Percentiles rank a stretch among this genome's conserved stretches.
These are phyloP conservation scores for Petunia secreta DNA, from an alignment of 257 asterid genomes.

Conservation along the genomic window DNA sequence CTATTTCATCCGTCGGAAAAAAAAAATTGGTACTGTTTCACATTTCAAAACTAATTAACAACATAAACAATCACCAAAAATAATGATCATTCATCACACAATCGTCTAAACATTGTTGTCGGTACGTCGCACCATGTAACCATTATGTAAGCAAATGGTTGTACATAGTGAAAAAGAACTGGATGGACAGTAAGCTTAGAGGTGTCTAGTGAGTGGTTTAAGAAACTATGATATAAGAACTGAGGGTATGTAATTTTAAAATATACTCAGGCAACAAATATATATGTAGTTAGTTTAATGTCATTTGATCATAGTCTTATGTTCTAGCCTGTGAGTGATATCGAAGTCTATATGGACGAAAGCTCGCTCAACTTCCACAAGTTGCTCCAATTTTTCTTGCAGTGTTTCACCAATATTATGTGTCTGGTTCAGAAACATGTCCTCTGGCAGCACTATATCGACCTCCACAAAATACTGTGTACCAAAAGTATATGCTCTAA, in stretches of 20 bases:
- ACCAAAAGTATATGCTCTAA: conserved; percentile 88
- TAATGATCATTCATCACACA: too few relatives aligned
- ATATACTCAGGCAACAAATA: neutral
- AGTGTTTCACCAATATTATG: conserved; percentile 86
- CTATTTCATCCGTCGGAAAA: too few relatives aligned
- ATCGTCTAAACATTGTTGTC: too few relatives aligned
- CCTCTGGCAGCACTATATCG: conserved; percentile 79
- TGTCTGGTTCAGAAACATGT: conserved; percentile 72
- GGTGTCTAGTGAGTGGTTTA: too few relatives aligned
- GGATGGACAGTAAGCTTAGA: too few relatives aligned
- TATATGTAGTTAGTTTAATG: neutral
- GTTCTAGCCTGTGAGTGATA: conserved; percentile 79
- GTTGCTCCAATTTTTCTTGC: conserved; percentile 82
- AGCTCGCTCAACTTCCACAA: conserved; percentile 84
- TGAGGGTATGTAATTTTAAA: neutral
- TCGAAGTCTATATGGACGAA: conserved; percentile 92
- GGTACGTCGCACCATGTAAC: too few relatives aligned
- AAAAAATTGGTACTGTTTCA: too few relatives aligned
- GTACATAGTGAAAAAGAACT: too few relatives aligned
- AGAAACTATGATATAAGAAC: neutral
- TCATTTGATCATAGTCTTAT: conserved; percentile 31
- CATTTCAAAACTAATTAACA: too few relatives aligned
- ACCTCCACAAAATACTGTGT: conserved; percentile 91
- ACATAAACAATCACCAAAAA: too few relatives aligned
- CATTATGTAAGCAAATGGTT: too few relatives aligned